Evolutionary conservation across 305 asterid species (phyloP).

Genomic region (Fraxinus sp.): DNA sequence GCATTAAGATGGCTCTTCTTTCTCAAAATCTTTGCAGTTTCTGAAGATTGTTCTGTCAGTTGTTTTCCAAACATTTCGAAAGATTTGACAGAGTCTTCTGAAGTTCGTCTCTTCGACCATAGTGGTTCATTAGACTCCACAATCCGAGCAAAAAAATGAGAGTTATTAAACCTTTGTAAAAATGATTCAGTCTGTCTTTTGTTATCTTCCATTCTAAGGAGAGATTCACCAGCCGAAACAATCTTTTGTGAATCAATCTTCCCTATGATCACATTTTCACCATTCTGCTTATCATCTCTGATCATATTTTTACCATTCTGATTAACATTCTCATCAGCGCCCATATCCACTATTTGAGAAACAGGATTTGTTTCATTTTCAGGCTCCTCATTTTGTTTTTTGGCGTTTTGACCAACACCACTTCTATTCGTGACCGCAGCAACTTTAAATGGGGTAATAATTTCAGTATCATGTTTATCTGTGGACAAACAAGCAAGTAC

Average conservation of each 20-base stretch:
- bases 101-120: conserved; percentile 74
- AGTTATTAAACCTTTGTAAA: conserved; percentile 63
- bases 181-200: conserved; percentile 69
- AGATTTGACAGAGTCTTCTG: conserved; percentile 34
- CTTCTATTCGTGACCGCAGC: conserved; percentile 54
- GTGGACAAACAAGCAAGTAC: conserved; percentile 51
- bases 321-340: conserved; percentile 40
- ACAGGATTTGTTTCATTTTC: conserved; percentile 39
- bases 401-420: conserved; percentile 36
- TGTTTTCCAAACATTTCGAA: conserved; percentile 48
- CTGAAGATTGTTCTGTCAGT: conserved; percentile 39
- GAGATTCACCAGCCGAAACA: conserved; percentile 72
- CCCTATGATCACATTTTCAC: conserved; percentile 34
- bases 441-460: conserved; percentile 63
- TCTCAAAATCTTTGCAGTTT: conserved; percentile 31
- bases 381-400: conserved; percentile 51
- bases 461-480: conserved; percentile 52
- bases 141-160: conserved; percentile 88
- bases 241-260: conserved; percentile 37
- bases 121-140: conserved; percentile 82
- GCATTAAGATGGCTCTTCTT: conserved; percentile 52
- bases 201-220: conserved; percentile 88
- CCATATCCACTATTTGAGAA: conserved; percentile 32
- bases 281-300: conserved; percentile 42
- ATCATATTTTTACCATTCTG: conserved; percentile 36